phyloP scores from a whole-genome alignment of 2,329 filamentous ascomycete species.

The Rugonectria rugulosa region DNA sequence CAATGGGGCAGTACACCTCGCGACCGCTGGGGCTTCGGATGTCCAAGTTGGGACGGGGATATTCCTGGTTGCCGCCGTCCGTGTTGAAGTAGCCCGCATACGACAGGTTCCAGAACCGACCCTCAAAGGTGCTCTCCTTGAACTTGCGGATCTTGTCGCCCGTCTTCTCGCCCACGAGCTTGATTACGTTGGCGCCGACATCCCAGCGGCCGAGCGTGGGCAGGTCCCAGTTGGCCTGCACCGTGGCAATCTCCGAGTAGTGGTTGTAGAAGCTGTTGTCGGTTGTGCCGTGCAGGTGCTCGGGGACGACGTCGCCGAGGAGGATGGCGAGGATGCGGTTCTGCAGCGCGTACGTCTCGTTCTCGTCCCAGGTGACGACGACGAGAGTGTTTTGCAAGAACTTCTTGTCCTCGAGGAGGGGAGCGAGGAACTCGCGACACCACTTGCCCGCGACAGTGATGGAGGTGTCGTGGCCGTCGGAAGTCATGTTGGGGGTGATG shows the following conservation, averaged over 20 bases:
- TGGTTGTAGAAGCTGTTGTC: conserved; percentile 77
- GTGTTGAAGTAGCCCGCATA: conserved; percentile 59
- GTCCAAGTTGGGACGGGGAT: conserved; percentile 51
- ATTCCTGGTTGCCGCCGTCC: conserved; percentile 43
- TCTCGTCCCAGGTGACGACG: conserved; percentile 82
- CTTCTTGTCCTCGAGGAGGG: conserved; percentile 71
- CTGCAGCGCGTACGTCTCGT: conserved; percentile 69
- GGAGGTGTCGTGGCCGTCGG: conserved; percentile 77
- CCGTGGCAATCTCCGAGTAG: conserved; percentile 73
- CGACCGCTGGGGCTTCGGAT: conserved; percentile 41
- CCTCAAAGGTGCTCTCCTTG: conserved; percentile 45
- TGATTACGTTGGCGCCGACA: conserved; percentile 75
- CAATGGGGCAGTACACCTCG: conserved; percentile 48
- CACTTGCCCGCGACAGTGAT: conserved; percentile 74
- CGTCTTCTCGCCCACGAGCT: conserved; percentile 66
- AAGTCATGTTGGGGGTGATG: conserved; percentile 78
- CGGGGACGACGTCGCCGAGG: conserved; percentile 76
- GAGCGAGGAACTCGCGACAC: conserved; percentile 72
- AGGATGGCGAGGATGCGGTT: conserved; percentile 77
- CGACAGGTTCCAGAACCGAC: conserved; percentile 60
- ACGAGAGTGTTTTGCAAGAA: conserved; percentile 82
- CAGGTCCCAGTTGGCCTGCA: conserved; percentile 74
- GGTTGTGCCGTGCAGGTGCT: conserved; percentile 68
- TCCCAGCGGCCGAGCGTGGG: conserved; percentile 76
- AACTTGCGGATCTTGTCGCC: conserved; percentile 59